Evolutionary conservation across 768 basidiomycete genomes (phyloP), one percentile per base, ranked within the genome.

Genomic region (Suillus subalutaceus): DNA sequence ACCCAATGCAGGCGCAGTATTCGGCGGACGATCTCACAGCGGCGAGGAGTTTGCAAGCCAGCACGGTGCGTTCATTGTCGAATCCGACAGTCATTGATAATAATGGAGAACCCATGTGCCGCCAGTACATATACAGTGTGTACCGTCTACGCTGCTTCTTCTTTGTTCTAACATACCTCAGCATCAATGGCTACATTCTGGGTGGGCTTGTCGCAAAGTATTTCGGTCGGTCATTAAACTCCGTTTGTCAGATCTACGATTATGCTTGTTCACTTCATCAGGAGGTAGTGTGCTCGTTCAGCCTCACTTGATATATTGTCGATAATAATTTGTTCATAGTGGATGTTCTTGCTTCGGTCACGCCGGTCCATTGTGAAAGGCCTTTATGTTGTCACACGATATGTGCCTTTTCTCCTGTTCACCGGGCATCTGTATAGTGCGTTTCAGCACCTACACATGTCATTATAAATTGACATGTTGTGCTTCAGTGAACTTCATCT

Each of bases 181-280:
- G 57, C 57, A 10, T 58, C 57, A 13, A 58, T 58, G 57, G 57
- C 37, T 40, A 40, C 57, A 26, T 58, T 58, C 57, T 58, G 57
- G 57, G 57, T 58, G 23, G 8, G 38, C 1, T 23, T 23, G 1
- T 38, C 2, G 1, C 13, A 4, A 16, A 3, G 8, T 0, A 26
- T 23, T 38, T 10, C 12, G 5, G 15, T 26, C 6, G 15, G 38
- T 23, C 16, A 10, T 40, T 58, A 23, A 58, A 58, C 15, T 26
- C 15, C 10, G 13, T 23, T 38, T 2, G 1, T n/a, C n/a, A 58
- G 57, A 38, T n/a, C 3, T 58, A 58, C 38, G 57, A 58, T 40
- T 58, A 40, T 40, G 4, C 15, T 23, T 58, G 57, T 16, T 58
- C 57, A 26, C 8, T 58, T 38, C 7, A 40, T 4, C n/a, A 58